Evolutionary conservation across 208 protist genomes (phyloP).

Genomic region (Trypanosomatidae sp.): DNA sequence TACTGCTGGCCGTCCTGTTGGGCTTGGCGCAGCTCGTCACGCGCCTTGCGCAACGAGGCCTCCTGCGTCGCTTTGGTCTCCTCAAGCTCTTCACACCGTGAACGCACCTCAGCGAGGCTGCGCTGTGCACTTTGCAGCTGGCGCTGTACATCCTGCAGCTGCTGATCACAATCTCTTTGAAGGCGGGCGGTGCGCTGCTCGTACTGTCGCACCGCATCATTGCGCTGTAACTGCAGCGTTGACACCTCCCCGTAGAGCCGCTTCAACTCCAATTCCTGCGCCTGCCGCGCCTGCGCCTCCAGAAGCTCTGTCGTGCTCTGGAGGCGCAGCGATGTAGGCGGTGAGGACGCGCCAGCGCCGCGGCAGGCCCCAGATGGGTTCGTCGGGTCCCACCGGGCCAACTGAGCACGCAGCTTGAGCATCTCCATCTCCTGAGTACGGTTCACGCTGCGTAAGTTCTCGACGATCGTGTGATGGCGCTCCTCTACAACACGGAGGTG

Average conservation of each 20-base stretch:
- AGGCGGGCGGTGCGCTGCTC: constrained; percentile 61
- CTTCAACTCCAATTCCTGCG: constrained; percentile 77
- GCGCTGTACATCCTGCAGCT: constrained; percentile 31
- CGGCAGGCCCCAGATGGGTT: constrained; percentile 18
- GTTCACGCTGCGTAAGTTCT: constrained; percentile 50
- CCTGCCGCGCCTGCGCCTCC: constrained; percentile 63
- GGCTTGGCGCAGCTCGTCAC: constrained; percentile 23
- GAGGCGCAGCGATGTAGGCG: constrained; percentile 6
- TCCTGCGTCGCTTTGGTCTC: constrained; percentile 14
- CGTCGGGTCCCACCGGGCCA: constrained; percentile 53
- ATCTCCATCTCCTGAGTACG: constrained; percentile 71
- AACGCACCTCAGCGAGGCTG: constrained; percentile 17
- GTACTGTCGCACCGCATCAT: constrained; percentile 69
- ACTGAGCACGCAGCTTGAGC: constrained; percentile 66
- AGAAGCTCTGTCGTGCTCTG: constrained; percentile 60
- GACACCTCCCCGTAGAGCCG: constrained; percentile 69
- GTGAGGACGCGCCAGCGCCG: constrained; percentile 6
- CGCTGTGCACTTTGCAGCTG: constrained; percentile 36
- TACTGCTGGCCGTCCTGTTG: constrained; percentile 31
- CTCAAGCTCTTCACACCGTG: constrained; percentile 32
- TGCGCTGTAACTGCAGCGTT: constrained; percentile 56
- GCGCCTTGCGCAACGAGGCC: constrained; percentile 14
- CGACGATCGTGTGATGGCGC: constrained; percentile 62
- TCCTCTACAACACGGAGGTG: constrained; percentile 83
- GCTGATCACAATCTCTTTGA: constrained; percentile 50